Evolutionary conservation across 768 basidiomycete genomes (phyloP).

Genomic region (Leccinum sublutescens): DNA sequence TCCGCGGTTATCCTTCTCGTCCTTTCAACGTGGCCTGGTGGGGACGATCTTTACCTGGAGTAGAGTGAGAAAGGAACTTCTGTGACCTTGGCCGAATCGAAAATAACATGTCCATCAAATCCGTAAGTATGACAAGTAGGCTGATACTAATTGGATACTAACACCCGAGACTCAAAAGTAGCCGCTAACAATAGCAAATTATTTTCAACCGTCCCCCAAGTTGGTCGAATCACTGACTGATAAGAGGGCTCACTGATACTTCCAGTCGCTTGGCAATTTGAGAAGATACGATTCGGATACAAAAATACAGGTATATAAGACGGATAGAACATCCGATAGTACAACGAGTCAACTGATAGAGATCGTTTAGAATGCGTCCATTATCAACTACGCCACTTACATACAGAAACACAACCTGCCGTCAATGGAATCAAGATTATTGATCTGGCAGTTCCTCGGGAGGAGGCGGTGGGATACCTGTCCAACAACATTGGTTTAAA

Average conservation of each 20-base stretch:
- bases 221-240: no score
- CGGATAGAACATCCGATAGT: background rate
- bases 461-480: constrained; percentile 1
- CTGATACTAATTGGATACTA: no score
- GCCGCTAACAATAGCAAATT: no score
- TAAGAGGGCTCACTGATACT: no score
- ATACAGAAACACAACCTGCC: background rate
- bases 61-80: background rate
- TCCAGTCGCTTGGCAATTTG: background rate
- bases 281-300: background rate
- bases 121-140: no score
- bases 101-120: background rate
- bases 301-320: background rate
- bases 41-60: no score
- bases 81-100: background rate
- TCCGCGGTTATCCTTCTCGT: background rate
- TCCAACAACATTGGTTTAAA: background rate
- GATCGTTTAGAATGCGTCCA: background rate
- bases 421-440: background rate
- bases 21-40: background rate
- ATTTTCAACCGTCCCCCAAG: no score
- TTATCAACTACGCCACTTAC: background rate
- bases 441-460: constrained; percentile 2
- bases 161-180: no score
- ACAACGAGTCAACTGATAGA: background rate